Conservation (phyloP, 2,329 filamentous ascomycete genomes). For the Xylariaceae sp. region DNA sequence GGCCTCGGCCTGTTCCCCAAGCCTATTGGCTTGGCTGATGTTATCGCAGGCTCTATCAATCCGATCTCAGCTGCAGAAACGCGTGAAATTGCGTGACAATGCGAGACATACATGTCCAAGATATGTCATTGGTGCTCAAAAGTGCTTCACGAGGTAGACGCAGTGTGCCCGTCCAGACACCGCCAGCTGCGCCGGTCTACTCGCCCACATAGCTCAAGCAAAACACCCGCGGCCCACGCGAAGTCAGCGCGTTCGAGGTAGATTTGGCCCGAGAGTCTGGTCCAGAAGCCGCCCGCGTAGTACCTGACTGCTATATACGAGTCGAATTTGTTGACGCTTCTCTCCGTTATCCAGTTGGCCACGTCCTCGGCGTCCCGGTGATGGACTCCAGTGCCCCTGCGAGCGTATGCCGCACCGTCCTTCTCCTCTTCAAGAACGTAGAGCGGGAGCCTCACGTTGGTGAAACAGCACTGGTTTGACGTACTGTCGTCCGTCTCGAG, state of each 20-base stretch:
- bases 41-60: constrained; percentile 1
- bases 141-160: constrained; percentile 1
- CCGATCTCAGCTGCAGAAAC: constrained; percentile 8
- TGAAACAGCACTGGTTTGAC: constrained; percentile 53
- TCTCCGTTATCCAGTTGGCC: constrained; percentile 29
- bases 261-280: constrained; percentile 25
- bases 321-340: constrained; percentile 25
- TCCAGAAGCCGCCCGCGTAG: constrained; percentile 25
- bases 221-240: constrained; percentile 24
- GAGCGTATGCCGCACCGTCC: background rate
- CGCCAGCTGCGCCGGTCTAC: constrained; percentile 19
- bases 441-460: constrained; percentile 58
- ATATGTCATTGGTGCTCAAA: constrained; percentile 3
- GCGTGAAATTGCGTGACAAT: no score
- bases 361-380: constrained; percentile 20
- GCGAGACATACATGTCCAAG: constrained; percentile 11
- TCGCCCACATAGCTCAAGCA: constrained; percentile 25
- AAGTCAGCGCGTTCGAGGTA: constrained; percentile 27
- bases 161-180: constrained; percentile 1
- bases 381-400: constrained; percentile 10
- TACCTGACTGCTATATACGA: constrained; percentile 28
- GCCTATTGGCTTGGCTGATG: constrained; percentile 7
- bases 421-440: constrained; percentile 10
- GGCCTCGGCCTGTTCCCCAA: constrained; percentile 8
- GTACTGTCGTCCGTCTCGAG: constrained; percentile 49